Evolutionary conservation across 23 red algal species (phyloP), one percentile per base, ranked within the genome.

Genomic region (Rhodosorus marinus): DNA sequence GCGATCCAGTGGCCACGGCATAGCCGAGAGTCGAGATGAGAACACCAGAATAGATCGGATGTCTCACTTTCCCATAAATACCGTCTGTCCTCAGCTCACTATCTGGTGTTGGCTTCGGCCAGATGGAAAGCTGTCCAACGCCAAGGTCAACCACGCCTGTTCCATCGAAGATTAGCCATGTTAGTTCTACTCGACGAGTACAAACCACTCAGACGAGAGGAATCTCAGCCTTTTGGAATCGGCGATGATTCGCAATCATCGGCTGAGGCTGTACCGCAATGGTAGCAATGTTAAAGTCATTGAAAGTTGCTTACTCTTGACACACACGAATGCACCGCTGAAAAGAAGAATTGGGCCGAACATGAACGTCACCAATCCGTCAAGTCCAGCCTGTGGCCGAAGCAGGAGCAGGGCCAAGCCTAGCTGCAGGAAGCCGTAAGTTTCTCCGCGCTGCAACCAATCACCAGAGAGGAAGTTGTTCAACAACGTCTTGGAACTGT

Each of bases 381-480:
- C 90, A 0, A 86, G 45, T 1, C 33, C 22, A 14, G 70, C 73
- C 1, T 66, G 78, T 11, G 59, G 64, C 8, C 72, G 61, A 20
- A 98, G 36, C 2, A 98, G 52, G 22, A 98, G 30, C 5, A 86
- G 20, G 9, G 78, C 62, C 36, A 98, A 73, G 17, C 43, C 67
- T 2, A 98, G 21, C 48, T 98, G 90, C 15, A 85, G 41, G 0
- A 51, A 71, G 21, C 74, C 78, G 56, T 85, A 98, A 29, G 77
- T 26, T 40, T 98, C 90, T 8, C 90, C 90, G 8, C 90, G 78
- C 52, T 84, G 76, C 26, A 98, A 53, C 70, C 79, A 81, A 33
- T 98, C 90, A 24, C 90, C 90, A 24, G 90, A 71, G 14, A 83
- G 20, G 28, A 82, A 61, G 64, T 98, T 98, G 70, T 83, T 73